Evolutionary conservation across 2,329 filamentous ascomycete species (phyloP).

Genomic region (Fusarium austroafricanum): DNA sequence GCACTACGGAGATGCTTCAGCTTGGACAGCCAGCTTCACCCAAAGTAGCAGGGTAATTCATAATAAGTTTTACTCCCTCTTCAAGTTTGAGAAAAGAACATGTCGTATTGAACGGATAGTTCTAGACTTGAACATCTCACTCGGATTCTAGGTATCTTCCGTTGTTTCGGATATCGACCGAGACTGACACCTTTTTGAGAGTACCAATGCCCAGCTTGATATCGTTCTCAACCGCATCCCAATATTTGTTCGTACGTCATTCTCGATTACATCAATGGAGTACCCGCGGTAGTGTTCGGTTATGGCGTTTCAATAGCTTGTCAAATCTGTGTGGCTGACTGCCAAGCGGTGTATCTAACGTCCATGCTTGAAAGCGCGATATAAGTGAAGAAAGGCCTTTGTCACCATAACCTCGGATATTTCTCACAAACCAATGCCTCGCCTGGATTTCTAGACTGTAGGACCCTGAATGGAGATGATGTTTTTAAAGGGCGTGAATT

Average conservation of each 20-base stretch:
- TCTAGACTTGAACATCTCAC: too few species aligned
- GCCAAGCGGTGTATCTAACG: conserved; percentile 45
- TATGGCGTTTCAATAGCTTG: conserved; percentile 26
- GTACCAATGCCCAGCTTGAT: not conserved
- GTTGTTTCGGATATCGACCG: conserved; percentile 1
- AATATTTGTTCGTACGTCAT: conserved; percentile 60
- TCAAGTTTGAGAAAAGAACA: not conserved
- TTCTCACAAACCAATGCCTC: conserved; percentile 9
- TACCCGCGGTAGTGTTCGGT: conserved; percentile 42
- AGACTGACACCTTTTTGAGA: not conserved
- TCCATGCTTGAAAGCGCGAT: conserved; percentile 60
- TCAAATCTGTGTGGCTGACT: not conserved
- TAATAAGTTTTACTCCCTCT: not conserved
- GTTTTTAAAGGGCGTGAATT: conserved; percentile 36
- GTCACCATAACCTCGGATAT: conserved; percentile 37
- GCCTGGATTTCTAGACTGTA: not conserved
- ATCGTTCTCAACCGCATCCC: not conserved
- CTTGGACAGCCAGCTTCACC: not conserved
- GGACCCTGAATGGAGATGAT: not conserved
- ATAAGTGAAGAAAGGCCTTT: conserved; percentile 42
- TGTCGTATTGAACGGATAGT: not conserved
- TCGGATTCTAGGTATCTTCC: not conserved
- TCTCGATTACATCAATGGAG: conserved; percentile 68
- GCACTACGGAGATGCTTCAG: not conserved
- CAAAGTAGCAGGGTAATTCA: not conserved